A percentile compares a stretch with the other conserved stretches of the same genome.
phyloP scores from a whole-genome alignment of 345 rosid genomes.

The Dipteronia sinensis region DNA sequence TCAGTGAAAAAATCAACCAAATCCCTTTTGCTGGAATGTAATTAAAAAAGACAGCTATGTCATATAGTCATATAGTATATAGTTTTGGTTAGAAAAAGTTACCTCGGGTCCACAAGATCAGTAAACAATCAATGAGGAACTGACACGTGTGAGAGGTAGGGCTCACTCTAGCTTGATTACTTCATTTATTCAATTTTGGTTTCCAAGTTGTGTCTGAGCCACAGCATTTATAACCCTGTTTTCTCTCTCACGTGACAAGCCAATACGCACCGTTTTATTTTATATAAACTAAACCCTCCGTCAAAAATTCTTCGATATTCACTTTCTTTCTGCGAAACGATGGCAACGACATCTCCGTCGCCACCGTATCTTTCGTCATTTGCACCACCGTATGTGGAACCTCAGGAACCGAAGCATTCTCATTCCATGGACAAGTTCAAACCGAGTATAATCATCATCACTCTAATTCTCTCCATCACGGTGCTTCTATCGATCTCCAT shows the following conservation, averaged over 20 bases:
- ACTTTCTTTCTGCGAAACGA: neutral
- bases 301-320: neutral
- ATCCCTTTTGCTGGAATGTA: neutral
- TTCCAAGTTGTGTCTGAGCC: neutral
- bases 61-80: too few species aligned
- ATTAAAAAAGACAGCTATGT: neutral
- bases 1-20: neutral
- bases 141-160: neutral
- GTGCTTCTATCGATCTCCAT: constrained; percentile 63
- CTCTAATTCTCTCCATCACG: constrained; percentile 58
- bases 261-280: neutral
- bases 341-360: too few species aligned
- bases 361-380: neutral
- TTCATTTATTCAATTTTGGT: too few species aligned
- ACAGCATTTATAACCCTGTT: neutral
- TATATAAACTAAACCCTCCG: neutral
- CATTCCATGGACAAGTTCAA: constrained; percentile 48
- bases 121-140: neutral
- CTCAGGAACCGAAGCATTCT: constrained; percentile 15
- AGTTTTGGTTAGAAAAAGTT: too few species aligned
- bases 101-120: too few species aligned
- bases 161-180: neutral
- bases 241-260: neutral
- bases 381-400: neutral
- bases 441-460: constrained; percentile 62